Evolutionary conservation across 179 eudicot species (phyloP).

Genomic region (Dionaea muscipula): DNA sequence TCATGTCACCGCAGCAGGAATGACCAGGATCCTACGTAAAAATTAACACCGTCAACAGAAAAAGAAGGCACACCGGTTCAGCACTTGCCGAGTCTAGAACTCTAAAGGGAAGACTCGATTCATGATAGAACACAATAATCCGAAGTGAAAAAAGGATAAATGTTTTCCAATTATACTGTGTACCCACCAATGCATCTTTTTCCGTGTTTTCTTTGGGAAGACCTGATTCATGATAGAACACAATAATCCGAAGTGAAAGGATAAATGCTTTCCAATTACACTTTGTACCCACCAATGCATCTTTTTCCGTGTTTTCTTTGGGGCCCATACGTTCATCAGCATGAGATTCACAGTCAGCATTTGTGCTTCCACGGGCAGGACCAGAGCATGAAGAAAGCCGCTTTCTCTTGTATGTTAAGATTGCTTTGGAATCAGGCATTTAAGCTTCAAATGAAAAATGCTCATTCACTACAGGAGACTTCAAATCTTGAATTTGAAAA

Average conservation of each 20-base stretch:
- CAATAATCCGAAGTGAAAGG: too few species aligned
- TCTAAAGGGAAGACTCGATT: not conserved
- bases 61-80: not conserved
- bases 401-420: slow-evolving; percentile 49
- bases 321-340: slow-evolving; percentile 16
- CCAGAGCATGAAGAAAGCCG: slow-evolving; percentile 30
- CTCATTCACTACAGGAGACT: slow-evolving; percentile 2
- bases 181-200: slow-evolving; percentile 28
- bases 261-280: not conserved
- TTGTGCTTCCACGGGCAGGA: slow-evolving; percentile 18
- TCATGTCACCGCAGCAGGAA: slow-evolving; percentile 10
- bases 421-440: slow-evolving; percentile 32
- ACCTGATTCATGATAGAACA: not conserved
- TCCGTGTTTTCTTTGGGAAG: slow-evolving; percentile 9
- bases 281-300: slow-evolving; percentile 26
- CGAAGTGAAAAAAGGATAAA: not conserved
- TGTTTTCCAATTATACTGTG: not conserved
- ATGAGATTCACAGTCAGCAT: slow-evolving; percentile 16
- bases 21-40: slow-evolving; percentile 17
- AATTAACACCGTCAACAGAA: slow-evolving; percentile 1
- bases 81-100: not conserved
- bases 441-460: slow-evolving; percentile 11
- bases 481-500: slow-evolving; percentile 8
- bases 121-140: not conserved
- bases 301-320: slow-evolving; percentile 13